These are phyloP conservation scores for Mariannaea sp. DNA, from an alignment of 2,329 filamentous ascomycete species.

Conservation along the genomic window DNA sequence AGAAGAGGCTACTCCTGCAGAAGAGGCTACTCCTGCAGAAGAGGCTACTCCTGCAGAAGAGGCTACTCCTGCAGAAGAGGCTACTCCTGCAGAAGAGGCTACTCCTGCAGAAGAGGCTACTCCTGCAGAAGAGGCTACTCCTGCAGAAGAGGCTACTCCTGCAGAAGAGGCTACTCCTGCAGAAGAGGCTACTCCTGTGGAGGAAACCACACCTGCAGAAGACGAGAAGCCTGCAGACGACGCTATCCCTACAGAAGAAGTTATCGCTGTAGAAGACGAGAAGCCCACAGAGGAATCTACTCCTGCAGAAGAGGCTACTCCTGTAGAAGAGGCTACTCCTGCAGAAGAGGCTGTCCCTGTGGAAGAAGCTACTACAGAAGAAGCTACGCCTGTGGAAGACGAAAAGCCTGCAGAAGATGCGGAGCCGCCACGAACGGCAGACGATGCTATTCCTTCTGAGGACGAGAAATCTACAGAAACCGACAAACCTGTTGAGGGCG, in stretches of 20 bases:
- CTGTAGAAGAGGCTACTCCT: not conserved
- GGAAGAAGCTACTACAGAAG: not conserved
- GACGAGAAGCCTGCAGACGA: not conserved
- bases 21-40: not conserved
- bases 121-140: not conserved
- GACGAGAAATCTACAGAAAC: not conserved
- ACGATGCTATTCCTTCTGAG: conserved; percentile 2
- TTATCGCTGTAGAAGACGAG: conserved; percentile 3
- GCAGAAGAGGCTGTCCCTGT: not conserved
- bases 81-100: conserved; percentile 7
- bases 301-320: not conserved
- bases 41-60: not conserved
- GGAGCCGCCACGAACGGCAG: not conserved
- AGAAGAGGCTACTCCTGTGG: not conserved
- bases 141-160: not conserved
- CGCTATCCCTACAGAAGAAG: not conserved
- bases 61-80: conserved; percentile 2
- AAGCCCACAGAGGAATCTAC: conserved; percentile 3
- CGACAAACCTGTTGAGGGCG: not conserved
- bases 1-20: not conserved
- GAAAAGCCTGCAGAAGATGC: not conserved
- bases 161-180: not conserved
- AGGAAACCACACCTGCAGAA: conserved; percentile 2
- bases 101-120: not conserved
- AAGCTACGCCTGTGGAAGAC: not conserved